Base-by-base conservation (phyloP, 179 eudicot genomes). In the Nepenthes alata region DNA sequence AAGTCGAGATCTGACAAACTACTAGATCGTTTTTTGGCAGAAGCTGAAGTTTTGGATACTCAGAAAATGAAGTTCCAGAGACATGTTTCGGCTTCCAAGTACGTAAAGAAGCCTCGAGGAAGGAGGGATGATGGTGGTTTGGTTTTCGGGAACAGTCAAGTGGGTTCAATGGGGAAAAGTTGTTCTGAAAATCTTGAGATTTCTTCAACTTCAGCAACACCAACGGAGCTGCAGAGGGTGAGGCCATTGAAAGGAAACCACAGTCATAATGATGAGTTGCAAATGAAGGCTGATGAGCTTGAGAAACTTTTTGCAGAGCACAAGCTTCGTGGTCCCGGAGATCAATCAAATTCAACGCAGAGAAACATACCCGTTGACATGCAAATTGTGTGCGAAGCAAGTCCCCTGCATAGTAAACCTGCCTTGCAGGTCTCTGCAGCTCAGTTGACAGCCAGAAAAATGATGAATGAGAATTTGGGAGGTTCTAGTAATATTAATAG, bases 301-400 rank as follows among this genome's bases (percentile, higher is more conserved):
- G 99, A 94, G 68, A 90, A 87, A 78, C 87, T 94, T 59, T 94
- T 87, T 74, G 97, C 97, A 0, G 96, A 80, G 66, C 97, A 94
- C 76, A 84, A 94, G 63, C 82, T 80, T 61, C 83, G 89, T 59
- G 77, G 47, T 53, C 94, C 95, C 25, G 82, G 64, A 47, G 93
- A 88, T 58, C 87, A 81, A 55, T 56, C 91, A 45, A 80, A 67
- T 77, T 75, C 79, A 75, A 65, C 82, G 47, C 66, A 83, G 60
- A 80, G 83, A 72, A 82, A 65, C 77, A 78, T 78, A 76, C 72
- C 79, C 58, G 73, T 67, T 58, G 90, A 82, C 44, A 52, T 55
- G 59, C 69, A 64, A 50, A 52, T 11, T 11, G 64, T 53, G 61
- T 80, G 69, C 62, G 76, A 77, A 38, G 66, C 62, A 35, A 73